Evolutionary conservation across 192 early-diverging fungal species (phyloP).

Genomic region (Phlyctochytrium planicorne): DNA sequence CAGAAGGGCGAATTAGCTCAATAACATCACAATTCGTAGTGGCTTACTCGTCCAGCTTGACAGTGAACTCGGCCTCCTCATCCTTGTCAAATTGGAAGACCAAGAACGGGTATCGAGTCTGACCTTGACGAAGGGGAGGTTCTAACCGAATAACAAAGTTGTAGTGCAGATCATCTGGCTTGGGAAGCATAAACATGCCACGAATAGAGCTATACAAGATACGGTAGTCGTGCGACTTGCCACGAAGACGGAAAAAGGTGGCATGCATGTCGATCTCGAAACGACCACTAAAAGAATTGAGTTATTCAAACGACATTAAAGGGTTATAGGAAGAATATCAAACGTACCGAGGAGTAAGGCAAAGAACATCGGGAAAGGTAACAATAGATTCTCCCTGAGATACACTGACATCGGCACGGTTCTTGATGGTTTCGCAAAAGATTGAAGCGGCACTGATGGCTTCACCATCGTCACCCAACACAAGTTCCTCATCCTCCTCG

Average conservation of each 20-base stretch:
- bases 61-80: conserved; percentile 79
- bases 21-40: neutral
- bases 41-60: conserved; percentile 75
- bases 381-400: conserved; percentile 86
- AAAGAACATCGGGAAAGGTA: conserved; percentile 83
- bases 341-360: conserved; percentile 81
- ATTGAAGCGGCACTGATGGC: conserved; percentile 66
- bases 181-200: conserved; percentile 84
- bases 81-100: conserved; percentile 95
- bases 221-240: conserved; percentile 98
- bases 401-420: conserved; percentile 84
- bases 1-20: neutral
- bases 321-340: conserved; percentile 5
- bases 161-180: conserved; percentile 90
- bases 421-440: conserved; percentile 91
- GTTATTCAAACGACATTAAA: neutral
- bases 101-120: conserved; percentile 92
- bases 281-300: conserved; percentile 65
- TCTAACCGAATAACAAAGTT: conserved; percentile 93
- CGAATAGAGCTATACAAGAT: conserved; percentile 83
- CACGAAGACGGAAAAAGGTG: conserved; percentile 87
- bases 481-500: conserved; percentile 47
- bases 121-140: conserved; percentile 95
- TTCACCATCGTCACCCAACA: conserved; percentile 66
- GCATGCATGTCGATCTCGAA: conserved; percentile 94